These are phyloP conservation scores for Yamadazyma mexicana DNA, from an alignment of 1,139 yeast species.

Conservation along the genomic window DNA sequence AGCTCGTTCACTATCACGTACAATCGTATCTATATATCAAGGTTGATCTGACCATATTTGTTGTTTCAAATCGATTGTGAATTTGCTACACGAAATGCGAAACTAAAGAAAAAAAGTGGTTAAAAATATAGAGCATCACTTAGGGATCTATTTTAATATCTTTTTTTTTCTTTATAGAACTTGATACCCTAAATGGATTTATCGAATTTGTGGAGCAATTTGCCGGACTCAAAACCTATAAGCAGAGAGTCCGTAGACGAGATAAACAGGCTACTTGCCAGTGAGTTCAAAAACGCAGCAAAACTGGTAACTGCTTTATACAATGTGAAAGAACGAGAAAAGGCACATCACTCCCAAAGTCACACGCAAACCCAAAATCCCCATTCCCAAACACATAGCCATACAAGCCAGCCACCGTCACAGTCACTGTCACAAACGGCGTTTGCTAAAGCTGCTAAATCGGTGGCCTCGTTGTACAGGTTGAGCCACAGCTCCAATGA, in stretches of 20 bases:
- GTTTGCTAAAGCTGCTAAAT: constrained; percentile 63
- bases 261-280: constrained; percentile 41
- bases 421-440: no score
- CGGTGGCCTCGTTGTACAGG: constrained; percentile 62
- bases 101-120: not conserved
- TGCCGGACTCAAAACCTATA: constrained; percentile 51
- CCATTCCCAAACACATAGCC: no score
- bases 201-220: constrained; percentile 50
- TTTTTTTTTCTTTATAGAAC: no score
- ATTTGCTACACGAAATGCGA: no score
- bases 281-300: constrained; percentile 48
- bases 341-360: constrained; percentile 12
- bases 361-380: constrained; percentile 26
- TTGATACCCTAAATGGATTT: constrained; percentile 63
- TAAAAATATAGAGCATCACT: not conserved
- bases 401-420: no score
- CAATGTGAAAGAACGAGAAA: constrained; percentile 21
- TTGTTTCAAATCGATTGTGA: not conserved
- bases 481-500: constrained; percentile 47
- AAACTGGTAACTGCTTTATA: constrained; percentile 46
- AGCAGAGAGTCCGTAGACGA: constrained; percentile 44
- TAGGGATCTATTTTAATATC: not conserved
- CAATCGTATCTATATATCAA: constrained; percentile 72
- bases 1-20: constrained; percentile 30
- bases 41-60: constrained; percentile 68